Evolutionary conservation across 495 filamentous ascomycete species (phyloP), one percentile per base, ranked within the genome.

Genomic region (Neurospora sublineolata): DNA sequence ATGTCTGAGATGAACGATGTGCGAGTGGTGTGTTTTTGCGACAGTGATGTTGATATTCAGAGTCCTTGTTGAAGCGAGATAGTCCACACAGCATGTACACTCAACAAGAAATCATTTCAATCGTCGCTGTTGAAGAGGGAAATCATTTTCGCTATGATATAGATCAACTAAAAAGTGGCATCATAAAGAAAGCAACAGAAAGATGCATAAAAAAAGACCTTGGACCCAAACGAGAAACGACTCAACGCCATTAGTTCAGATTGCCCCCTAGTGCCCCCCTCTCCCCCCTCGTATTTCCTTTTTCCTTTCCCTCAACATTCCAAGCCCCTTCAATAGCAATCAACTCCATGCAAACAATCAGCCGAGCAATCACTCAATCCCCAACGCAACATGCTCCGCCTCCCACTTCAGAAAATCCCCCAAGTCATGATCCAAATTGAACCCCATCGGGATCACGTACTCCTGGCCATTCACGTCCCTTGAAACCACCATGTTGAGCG

Each of bases 341-440:
- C 46, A 11, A 44, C n/a, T 9, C 41, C 20, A 30, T 6, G 14
- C 46, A 27, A 23, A 9, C 6, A 20, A 6, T 23, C 42, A 46
- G 40, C 2, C 16, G n/a, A 60, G 16, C 52, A 30, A 60, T 64
- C 46, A 64, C 18, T 64, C 52, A 36, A 64, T 64, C 52, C 30
- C 14, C 11, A 33, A 18, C 27, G 52, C 27, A 36, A 81, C 79
- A 69, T 84, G 76, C 70, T 84, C 80, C 1, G 80, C 77, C 73
- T 86, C 82, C 84, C 84, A 87, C 40, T 77, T 80, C 20, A 87
- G 74, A 52, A 83, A 87, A 71, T 86, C 85, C 20, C 82, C 83
- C 41, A 87, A 68, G 75, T 87, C 85, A 72, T 86, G 83, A 41
- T 82, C 82, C 16, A 87, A 80, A 69, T 87, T 87, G 74, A 83